Base-by-base conservation (phyloP, 495 filamentous ascomycete genomes). In the Oidiodendron maius region DNA sequence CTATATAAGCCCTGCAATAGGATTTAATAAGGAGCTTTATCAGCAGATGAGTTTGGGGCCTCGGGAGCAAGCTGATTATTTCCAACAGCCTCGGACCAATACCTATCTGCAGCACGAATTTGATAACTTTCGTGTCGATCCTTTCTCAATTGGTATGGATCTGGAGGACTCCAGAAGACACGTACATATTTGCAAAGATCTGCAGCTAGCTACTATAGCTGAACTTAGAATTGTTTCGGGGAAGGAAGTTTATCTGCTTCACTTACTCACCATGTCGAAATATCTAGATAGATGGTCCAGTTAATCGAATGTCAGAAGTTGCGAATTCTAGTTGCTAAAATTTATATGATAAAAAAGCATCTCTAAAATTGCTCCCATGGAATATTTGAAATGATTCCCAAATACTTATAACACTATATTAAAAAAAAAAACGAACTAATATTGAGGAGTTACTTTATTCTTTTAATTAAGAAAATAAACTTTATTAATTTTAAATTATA, bases 141-240 rank as follows among this genome's bases (percentile, higher is more conserved):
- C 1, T 22, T 17, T 18, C 39, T 16, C 39, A 41, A 5, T 41
- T 20, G 8, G 17, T 41, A 41, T 6, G 39, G 39, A 41, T 41
- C 2, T 41, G 16, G 39, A 41, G 39, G n/a, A n/a, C n/a, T 16
- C 39, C n/a, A 41, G 18, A 21, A 41, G 39, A 41, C 16, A 41
- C 39, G 39, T 41, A 41, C 39, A 41, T 41, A 41, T 41, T 41
- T 41, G 39, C 39, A 12, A 41, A 21, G 18, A 4, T 41, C 39
- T 41, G 39, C 39, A 41, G 39, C 39, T 41, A 41, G 39, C 24
- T 41, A 41, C n/a, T 41, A 21, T 41, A 41, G 39, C 39, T 41
- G 39, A 41, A 41, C 39, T 41, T 41, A 41, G 3, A 41, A 41
- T 41, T 41, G 39, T 41, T 16, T 41, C 39, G 39, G 39, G 39